Percentiles rank a stretch among this genome's conserved stretches.
Conservation (phyloP, 1,139 yeast genomes). For the Geotrichum citri-aurantii region DNA sequence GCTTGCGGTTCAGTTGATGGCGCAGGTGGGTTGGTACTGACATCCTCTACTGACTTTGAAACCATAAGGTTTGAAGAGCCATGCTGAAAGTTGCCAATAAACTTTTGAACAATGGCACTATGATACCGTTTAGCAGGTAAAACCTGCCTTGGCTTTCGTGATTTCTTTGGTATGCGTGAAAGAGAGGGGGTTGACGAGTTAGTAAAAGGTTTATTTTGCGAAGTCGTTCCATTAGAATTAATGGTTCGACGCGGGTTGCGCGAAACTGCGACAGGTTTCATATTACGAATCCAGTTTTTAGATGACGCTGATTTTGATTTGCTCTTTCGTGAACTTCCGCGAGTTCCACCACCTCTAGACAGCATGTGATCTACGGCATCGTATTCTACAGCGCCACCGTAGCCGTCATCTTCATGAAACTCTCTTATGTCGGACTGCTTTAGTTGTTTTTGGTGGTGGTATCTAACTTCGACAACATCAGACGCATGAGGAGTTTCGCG, state of each 20-base stretch:
- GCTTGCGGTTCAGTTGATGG: not conserved
- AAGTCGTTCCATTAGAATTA: not conserved
- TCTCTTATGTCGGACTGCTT: slow-evolving; percentile 8
- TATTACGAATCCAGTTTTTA: not conserved
- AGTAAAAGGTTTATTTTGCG: not conserved
- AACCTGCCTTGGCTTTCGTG: not conserved
- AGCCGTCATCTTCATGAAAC: slow-evolving; percentile 3
- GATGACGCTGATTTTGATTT: not conserved
- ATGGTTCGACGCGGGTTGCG: not conserved
- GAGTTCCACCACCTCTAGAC: not conserved
- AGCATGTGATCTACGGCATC: slow-evolving; percentile 14
- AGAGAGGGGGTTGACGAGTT: not conserved
- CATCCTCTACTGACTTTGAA: not conserved
- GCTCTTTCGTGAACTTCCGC: not conserved
- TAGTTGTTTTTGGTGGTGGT: not conserved
- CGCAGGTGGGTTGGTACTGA: not conserved
- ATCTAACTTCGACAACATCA: not conserved
- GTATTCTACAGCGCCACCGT: slow-evolving; percentile 11
- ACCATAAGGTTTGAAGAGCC: not conserved
- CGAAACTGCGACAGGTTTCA: slow-evolving; percentile 3
- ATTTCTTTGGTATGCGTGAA: not conserved
- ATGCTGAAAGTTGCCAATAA: slow-evolving; percentile 6
- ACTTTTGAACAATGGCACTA: slow-evolving; percentile 6
- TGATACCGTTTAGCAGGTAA: slow-evolving; percentile 7
- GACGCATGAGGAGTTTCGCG: not conserved